Evolutionary conservation across 176 grass and related monocot species (phyloP).

Genomic region (bread wheat (Triticum aestivum)): DNA sequence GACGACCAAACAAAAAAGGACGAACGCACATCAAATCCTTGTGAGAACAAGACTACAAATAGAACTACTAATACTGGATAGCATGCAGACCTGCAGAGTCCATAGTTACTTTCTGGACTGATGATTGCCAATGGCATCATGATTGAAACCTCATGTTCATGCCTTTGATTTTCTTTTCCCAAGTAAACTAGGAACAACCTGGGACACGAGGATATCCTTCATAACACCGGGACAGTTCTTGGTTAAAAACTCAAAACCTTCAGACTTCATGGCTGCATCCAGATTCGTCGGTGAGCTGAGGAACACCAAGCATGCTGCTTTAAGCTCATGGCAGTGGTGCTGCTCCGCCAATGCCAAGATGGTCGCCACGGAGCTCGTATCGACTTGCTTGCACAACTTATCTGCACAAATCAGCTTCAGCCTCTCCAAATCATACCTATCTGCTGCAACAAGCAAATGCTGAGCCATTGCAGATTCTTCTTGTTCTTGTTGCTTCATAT

Average conservation of each 20-base stretch:
- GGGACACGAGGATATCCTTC: not conserved
- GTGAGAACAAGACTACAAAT: too few species aligned
- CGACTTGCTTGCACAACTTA: not conserved
- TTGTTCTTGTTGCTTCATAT: not conserved
- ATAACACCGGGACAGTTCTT: not conserved
- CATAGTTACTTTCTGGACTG: not conserved
- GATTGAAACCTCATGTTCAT: not conserved
- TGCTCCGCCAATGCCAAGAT: not conserved
- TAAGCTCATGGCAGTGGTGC: not conserved
- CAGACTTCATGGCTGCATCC: not conserved
- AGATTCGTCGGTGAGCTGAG: not conserved
- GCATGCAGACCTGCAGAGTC: not conserved
- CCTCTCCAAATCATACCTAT: not conserved
- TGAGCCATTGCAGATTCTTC: not conserved
- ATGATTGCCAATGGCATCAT: not conserved
- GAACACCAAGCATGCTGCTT: not conserved
- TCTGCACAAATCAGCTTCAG: not conserved
- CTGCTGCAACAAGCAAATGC: slow-evolving; percentile 7
- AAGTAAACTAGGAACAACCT: not conserved
- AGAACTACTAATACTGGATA: too few species aligned
- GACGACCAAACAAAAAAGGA: too few species aligned
- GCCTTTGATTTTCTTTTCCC: not conserved
- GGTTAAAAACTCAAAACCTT: not conserved
- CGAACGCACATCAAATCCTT: too few species aligned
- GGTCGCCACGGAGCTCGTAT: not conserved